These are phyloP conservation scores for Tranzscheliella williamsii DNA, from an alignment of 1,284 basidiomycete genomes.

Conservation along the genomic window DNA sequence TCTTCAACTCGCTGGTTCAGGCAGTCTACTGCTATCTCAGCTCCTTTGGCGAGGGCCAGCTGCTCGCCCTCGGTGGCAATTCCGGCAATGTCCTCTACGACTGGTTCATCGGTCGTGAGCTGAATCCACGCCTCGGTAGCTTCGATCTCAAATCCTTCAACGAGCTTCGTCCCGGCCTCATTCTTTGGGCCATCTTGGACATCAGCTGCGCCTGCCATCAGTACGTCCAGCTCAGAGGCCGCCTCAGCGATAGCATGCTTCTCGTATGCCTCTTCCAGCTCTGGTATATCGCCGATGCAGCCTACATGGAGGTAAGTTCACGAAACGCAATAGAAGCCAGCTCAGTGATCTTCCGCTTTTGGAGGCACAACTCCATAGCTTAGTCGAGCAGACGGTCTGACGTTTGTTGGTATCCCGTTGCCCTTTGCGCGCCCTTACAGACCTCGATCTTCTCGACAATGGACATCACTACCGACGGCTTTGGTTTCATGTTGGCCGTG, in stretches of 20 bases:
- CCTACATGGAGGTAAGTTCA: constrained; percentile 63
- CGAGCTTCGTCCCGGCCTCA: constrained; percentile 79
- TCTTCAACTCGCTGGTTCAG: constrained; percentile 72
- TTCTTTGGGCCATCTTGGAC: constrained; percentile 90
- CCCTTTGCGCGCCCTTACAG: constrained; percentile 32
- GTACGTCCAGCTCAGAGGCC: constrained; percentile 73
- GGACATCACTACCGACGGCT: constrained; percentile 97
- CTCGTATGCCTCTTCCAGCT: constrained; percentile 83
- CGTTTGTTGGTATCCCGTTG: too few relatives aligned
- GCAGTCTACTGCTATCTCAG: constrained; percentile 73
- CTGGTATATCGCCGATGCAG: constrained; percentile 81
- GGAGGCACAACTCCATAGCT: too few relatives aligned
- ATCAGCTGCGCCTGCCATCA: constrained; percentile 91
- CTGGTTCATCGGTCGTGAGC: constrained; percentile 93
- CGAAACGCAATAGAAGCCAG: too few relatives aligned
- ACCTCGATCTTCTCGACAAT: constrained; percentile 86
- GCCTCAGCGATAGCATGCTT: constrained; percentile 86
- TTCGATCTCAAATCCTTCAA: constrained; percentile 97
- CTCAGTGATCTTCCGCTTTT: too few relatives aligned
- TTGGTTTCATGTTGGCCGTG: constrained; percentile 96
- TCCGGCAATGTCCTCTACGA: constrained; percentile 86
- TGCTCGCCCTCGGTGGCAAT: constrained; percentile 91
- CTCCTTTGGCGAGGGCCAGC: constrained; percentile 69
- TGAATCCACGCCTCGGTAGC: constrained; percentile 82
- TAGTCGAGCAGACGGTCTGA: too few relatives aligned